A percentile compares a stretch with the other conserved stretches of the same genome.
Evolutionary conservation across 805 yeast species (phyloP).

Genomic region (Diddensiella transvaalensis): DNA sequence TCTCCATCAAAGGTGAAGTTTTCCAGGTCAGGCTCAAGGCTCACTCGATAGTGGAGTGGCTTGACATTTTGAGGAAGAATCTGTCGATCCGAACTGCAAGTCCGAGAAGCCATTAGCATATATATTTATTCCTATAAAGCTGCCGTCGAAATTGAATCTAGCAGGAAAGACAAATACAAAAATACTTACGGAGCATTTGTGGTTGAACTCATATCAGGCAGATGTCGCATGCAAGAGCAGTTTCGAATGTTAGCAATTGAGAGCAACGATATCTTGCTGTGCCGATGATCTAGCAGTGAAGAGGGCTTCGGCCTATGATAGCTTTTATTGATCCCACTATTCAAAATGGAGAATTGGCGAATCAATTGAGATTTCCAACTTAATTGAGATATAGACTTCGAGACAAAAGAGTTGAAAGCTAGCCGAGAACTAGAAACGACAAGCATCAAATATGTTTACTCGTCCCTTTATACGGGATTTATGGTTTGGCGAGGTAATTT

Average conservation of each 20-base stretch:
- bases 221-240: constrained; percentile 8
- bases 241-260: background rate
- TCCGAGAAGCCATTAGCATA: background rate
- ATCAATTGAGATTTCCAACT: background rate
- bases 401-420: too few relatives aligned
- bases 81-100: constrained; percentile 28
- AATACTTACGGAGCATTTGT: constrained; percentile 1
- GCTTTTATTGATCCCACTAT: background rate
- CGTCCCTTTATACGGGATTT: too few relatives aligned
- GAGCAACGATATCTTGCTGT: too few relatives aligned
- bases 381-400: background rate
- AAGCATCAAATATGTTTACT: too few relatives aligned
- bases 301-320: too few relatives aligned
- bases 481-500: too few relatives aligned
- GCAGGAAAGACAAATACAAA: background rate
- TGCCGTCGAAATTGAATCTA: background rate
- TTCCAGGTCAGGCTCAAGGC: constrained; percentile 56
- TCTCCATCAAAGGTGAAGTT: constrained; percentile 35
- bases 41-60: constrained; percentile 72
- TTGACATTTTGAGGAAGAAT: constrained; percentile 61
- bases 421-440: too few relatives aligned
- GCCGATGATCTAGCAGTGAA: too few relatives aligned
- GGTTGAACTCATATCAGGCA: constrained; percentile 5
- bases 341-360: background rate
- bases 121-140: too few relatives aligned